Percentiles rank a stretch among this genome's conserved stretches.
Conservation (phyloP, 2,329 filamentous ascomycete genomes). For the Orbilia brochopaga region DNA sequence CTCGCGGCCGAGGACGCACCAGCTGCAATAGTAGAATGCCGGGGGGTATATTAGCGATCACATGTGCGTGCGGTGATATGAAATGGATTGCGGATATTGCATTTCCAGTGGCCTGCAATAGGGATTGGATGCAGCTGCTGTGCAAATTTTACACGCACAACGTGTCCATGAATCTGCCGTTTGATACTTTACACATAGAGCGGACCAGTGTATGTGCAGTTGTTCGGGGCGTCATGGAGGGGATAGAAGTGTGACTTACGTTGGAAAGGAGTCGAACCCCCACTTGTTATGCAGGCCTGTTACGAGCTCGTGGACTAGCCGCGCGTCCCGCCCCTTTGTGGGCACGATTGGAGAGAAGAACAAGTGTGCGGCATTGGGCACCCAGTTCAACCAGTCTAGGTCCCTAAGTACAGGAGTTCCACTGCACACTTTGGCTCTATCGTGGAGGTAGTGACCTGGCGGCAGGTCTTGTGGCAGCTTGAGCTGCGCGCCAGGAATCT, state of each 20-base stretch:
- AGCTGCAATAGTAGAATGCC: conserved; percentile 50
- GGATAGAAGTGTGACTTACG: conserved; percentile 51
- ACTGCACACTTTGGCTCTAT: conserved; percentile 57
- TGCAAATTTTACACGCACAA: too few species aligned
- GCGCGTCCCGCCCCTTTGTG: conserved; percentile 62
- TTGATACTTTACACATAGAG: too few species aligned
- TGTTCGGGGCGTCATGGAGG: too few species aligned
- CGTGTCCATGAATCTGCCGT: too few species aligned
- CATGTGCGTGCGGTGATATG: background rate
- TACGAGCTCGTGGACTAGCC: conserved; percentile 60
- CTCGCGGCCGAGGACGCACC: conserved; percentile 63
- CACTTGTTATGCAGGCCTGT: conserved; percentile 58
- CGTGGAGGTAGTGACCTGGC: conserved; percentile 58
- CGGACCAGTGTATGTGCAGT: too few species aligned
- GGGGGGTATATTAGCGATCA: too few species aligned
- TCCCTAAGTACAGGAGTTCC: conserved; percentile 56
- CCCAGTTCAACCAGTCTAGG: conserved; percentile 62
- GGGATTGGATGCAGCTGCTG: too few species aligned
- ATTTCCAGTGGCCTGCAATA: too few species aligned
- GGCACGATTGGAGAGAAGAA: conserved; percentile 65
- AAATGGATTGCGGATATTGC: background rate
- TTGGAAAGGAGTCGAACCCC: conserved; percentile 63
- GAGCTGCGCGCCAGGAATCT: conserved; percentile 60
- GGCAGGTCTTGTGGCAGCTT: conserved; percentile 59
- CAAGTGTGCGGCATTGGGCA: conserved; percentile 63